phyloP scores from a whole-genome alignment of 2,329 filamentous ascomycete genomes.

The Sporothrix inflata region DNA sequence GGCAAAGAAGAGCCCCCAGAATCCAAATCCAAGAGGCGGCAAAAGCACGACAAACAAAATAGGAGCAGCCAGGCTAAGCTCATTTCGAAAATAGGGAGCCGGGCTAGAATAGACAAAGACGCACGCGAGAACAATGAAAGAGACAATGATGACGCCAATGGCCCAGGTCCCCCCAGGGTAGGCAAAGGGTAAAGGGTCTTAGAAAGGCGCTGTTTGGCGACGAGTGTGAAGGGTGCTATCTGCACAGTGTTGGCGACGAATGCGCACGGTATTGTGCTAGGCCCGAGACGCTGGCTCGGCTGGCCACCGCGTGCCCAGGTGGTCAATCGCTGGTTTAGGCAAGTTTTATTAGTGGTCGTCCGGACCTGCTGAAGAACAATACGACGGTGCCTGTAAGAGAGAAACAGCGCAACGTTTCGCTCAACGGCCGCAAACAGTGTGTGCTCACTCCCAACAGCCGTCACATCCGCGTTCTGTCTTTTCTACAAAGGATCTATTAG shows the following conservation, averaged over 20 bases:
- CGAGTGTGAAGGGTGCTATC: not conserved
- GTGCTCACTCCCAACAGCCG: not conserved
- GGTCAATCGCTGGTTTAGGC: not conserved
- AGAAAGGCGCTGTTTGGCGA: too few relatives aligned
- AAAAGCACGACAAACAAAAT: not conserved
- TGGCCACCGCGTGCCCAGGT: not conserved
- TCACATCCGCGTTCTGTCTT: too few relatives aligned
- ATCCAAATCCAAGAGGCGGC: not conserved
- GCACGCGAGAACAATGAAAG: slow-evolving; percentile 8
- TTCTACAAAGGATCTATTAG: too few relatives aligned
- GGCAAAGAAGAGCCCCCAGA: not conserved
- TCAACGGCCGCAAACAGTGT: not conserved
- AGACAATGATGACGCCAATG: slow-evolving; percentile 7
- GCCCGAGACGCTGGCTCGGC: not conserved
- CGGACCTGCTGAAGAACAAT: not conserved
- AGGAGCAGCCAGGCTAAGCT: not conserved
- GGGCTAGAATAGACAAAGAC: not conserved
- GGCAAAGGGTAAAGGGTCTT: not conserved
- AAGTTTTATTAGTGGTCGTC: not conserved
- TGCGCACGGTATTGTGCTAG: not conserved
- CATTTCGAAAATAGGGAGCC: slow-evolving; percentile 3
- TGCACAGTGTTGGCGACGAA: not conserved
- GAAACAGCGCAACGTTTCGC: not conserved
- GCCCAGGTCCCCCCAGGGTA: not conserved
- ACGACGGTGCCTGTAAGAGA: not conserved